phyloP scores from a whole-genome alignment of 331 rosid species.

The Arachis monticola region DNA sequence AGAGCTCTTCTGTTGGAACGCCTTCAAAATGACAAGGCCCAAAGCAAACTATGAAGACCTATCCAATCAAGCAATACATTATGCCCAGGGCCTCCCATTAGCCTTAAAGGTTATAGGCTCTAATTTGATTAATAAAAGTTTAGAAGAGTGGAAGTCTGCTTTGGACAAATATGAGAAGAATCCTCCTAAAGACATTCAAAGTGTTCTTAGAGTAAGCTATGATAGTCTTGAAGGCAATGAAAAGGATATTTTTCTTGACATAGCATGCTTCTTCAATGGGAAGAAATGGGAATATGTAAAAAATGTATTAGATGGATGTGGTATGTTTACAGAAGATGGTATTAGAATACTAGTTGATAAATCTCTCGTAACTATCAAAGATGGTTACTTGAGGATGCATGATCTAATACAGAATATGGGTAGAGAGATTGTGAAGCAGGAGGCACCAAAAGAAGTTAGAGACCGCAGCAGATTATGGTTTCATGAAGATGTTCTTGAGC shows the following conservation, averaged over 20 bases:
- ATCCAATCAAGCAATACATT: background rate
- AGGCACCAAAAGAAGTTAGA: background rate
- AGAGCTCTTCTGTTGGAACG: slow-evolving; percentile 26
- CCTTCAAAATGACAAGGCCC: slow-evolving; percentile 13
- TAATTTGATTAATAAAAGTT: background rate
- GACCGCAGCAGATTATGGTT: slow-evolving; percentile 12
- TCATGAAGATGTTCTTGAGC: background rate
- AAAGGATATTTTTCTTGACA: slow-evolving; percentile 15
- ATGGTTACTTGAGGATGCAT: slow-evolving; percentile 18
- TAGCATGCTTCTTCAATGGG: slow-evolving; percentile 33
- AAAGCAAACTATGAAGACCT: background rate
- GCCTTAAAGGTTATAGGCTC: slow-evolving; percentile 36
- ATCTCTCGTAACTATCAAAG: background rate
- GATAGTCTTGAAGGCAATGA: background rate
- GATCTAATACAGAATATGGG: slow-evolving; percentile 34
- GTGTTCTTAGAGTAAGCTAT: slow-evolving; percentile 33
- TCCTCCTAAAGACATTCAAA: background rate
- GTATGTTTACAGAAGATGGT: background rate
- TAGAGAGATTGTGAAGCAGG: slow-evolving; percentile 19
- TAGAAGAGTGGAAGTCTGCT: background rate
- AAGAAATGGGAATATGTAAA: background rate
- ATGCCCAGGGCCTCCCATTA: slow-evolving; percentile 36
- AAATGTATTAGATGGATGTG: slow-evolving; percentile 5
- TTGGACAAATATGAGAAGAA: background rate
- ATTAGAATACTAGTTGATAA: slow-evolving; percentile 23